Evolutionary conservation across 2,329 filamentous ascomycete genomes (phyloP).

Genomic region (Trichoderma simmonsii): DNA sequence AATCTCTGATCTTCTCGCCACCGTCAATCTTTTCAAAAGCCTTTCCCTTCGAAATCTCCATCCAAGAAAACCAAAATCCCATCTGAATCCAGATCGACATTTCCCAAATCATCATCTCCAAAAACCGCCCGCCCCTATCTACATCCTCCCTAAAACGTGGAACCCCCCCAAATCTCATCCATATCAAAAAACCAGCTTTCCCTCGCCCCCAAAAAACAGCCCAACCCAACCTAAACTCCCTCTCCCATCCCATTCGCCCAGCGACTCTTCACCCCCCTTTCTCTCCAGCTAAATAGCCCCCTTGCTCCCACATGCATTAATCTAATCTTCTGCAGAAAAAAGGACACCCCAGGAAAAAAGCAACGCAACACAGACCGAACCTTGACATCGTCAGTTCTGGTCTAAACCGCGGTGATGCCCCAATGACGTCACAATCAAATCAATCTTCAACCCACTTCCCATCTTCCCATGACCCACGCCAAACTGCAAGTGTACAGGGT

Average conservation of each 20-base stretch:
- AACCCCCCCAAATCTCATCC: too few species aligned
- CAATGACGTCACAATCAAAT: conserved; percentile 8
- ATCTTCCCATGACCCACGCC: not conserved
- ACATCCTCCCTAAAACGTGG: too few species aligned
- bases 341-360: not conserved
- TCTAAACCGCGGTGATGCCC: not conserved
- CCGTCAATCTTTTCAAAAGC: not conserved
- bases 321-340: not conserved
- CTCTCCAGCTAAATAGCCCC: not conserved
- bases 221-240: not conserved
- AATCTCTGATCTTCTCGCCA: not conserved
- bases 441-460: not conserved
- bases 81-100: not conserved
- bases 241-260: not conserved
- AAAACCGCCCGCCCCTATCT: too few species aligned
- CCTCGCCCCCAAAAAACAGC: not conserved
- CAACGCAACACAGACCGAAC: not conserved
- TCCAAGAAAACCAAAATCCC: not conserved
- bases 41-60: not conserved
- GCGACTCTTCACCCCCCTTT: not conserved
- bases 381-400: not conserved
- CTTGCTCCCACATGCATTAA: not conserved
- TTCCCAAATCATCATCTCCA: not conserved
- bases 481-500: not conserved
- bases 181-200: not conserved